Evolutionary conservation across 2,329 filamentous ascomycete species (phyloP).

Genomic region (Biscogniauxia sp.): DNA sequence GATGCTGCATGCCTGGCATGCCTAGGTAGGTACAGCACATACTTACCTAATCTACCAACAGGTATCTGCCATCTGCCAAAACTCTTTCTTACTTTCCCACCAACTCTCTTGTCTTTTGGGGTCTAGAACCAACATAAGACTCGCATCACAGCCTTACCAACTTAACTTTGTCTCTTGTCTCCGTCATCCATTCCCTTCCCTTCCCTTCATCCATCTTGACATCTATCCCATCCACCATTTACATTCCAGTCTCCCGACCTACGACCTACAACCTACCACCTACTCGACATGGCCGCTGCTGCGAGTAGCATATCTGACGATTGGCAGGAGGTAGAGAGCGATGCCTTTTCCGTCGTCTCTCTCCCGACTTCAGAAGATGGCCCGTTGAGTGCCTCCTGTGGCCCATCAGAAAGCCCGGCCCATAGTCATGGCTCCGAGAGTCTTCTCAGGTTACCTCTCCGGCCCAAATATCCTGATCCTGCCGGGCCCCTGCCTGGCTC

Average conservation of each 20-base stretch:
- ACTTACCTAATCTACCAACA: no score
- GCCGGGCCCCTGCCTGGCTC: background rate
- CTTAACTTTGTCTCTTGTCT: no score
- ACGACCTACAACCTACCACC: no score
- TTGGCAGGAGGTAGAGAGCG: constrained; percentile 28
- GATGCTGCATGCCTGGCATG: background rate
- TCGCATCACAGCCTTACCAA: no score
- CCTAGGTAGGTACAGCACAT: background rate
- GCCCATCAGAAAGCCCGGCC: background rate
- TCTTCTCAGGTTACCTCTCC: constrained; percentile 1
- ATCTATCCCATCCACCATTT: background rate
- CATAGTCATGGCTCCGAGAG: constrained; percentile 2
- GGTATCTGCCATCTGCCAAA: no score
- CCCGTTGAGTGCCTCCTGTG: background rate
- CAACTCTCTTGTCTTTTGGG: no score
- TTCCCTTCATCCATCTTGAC: no score
- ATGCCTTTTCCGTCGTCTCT: constrained; percentile 27
- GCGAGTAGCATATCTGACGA: constrained; percentile 19
- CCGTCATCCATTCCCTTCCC: no score
- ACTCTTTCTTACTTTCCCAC: no score
- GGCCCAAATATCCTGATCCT: background rate
- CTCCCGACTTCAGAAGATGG: constrained; percentile 23
- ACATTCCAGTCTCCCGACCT: background rate
- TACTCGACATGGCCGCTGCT: constrained; percentile 8
- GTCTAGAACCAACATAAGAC: no score